phyloP scores from a whole-genome alignment of 306 rosid genomes.

The Leucaena leucocephala region DNA sequence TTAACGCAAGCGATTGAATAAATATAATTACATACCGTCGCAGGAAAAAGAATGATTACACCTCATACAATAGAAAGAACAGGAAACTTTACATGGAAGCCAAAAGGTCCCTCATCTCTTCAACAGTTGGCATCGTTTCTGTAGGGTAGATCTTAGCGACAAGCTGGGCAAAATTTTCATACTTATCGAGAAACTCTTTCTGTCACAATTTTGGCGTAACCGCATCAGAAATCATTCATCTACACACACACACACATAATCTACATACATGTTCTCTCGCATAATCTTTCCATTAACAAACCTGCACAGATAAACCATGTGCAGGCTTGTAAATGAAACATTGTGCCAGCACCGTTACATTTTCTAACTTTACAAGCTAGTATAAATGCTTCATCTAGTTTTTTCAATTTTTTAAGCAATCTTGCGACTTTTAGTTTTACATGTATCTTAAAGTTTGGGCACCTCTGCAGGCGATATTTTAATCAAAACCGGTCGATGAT shows the following conservation, averaged over 20 bases:
- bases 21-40: constrained; percentile 48
- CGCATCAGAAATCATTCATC: constrained; percentile 30
- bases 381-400: background rate
- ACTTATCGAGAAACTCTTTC: constrained; percentile 97
- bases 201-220: constrained; percentile 44
- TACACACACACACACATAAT: background rate
- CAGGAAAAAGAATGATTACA: constrained; percentile 30
- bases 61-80: constrained; percentile 29
- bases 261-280: background rate
- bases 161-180: constrained; percentile 89
- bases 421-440: background rate
- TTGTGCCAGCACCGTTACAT: background rate
- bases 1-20: constrained; percentile 34
- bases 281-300: constrained; percentile 15
- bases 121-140: constrained; percentile 65
- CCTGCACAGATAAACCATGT: background rate
- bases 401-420: background rate
- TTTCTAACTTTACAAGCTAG: background rate
- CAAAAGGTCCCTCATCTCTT: constrained; percentile 80
- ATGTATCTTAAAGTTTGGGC: background rate
- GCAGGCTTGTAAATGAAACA: constrained; percentile 13
- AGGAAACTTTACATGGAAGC: constrained; percentile 65
- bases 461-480: constrained; percentile 1
- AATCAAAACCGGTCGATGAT: background rate
- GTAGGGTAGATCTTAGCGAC: constrained; percentile 84